Conservation (phyloP, 805 yeast species). For the Hanseniaspora valbyensis region DNA sequence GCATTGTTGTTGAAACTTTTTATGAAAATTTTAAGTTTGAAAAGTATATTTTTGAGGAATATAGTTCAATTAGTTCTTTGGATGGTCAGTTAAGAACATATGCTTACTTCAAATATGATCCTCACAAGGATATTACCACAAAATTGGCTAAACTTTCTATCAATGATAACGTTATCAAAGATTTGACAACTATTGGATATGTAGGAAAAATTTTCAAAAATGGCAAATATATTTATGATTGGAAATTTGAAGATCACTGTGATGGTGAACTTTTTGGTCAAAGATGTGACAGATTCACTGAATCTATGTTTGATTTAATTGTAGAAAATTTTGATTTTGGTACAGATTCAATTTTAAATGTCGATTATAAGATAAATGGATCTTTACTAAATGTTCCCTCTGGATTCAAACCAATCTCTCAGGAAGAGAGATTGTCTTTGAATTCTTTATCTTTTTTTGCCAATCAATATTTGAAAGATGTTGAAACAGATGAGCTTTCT, state of each 20-base stretch:
- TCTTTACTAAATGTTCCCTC: background rate
- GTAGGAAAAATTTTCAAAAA: background rate
- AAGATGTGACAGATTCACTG: background rate
- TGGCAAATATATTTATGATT: background rate
- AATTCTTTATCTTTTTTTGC: background rate
- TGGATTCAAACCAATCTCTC: background rate
- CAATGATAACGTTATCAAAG: background rate
- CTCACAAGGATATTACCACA: background rate
- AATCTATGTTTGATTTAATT: background rate
- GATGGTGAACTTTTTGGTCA: background rate
- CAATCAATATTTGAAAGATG: background rate
- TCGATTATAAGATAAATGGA: background rate
- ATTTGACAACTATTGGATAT: background rate
- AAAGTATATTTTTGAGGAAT: background rate
- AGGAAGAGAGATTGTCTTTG: conserved; percentile 10
- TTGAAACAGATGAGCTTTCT: background rate
- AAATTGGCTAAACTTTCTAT: background rate
- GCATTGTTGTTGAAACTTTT: background rate
- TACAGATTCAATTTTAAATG: background rate
- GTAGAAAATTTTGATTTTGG: background rate
- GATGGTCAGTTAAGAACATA: background rate
- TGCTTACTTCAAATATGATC: background rate
- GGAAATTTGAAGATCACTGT: background rate
- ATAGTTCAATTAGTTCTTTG: background rate
- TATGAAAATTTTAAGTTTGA: background rate